These are phyloP conservation scores for Lactifluus hygrophoroides DNA, from an alignment of 768 basidiomycete species.

Conservation along the genomic window DNA sequence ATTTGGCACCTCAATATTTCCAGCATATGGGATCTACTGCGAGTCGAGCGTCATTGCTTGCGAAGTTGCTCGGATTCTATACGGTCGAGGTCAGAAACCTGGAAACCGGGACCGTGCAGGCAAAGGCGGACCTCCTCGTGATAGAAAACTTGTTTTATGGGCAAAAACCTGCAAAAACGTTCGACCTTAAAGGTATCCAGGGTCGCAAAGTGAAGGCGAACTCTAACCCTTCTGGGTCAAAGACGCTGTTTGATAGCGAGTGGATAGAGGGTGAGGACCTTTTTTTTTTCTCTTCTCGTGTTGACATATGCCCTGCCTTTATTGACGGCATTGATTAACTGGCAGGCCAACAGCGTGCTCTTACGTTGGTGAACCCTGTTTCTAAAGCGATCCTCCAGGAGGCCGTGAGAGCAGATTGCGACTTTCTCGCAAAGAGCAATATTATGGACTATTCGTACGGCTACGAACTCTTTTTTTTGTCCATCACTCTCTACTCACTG, in stretches of 20 bases:
- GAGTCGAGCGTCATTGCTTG: constrained; percentile 56
- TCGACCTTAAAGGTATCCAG: constrained; percentile 80
- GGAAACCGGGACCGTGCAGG: constrained; percentile 54
- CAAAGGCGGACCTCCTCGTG: constrained; percentile 67
- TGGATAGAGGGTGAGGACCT: constrained; percentile 60
- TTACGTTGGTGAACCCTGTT: constrained; percentile 61
- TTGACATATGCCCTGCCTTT: background rate
- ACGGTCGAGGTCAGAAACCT: constrained; percentile 69
- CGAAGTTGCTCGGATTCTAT: constrained; percentile 77
- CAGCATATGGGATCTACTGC: constrained; percentile 66
- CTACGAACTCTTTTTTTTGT: background rate
- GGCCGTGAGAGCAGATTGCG: constrained; percentile 61
- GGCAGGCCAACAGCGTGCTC: constrained; percentile 55
- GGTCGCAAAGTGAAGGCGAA: constrained; percentile 57
- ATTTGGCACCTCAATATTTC: constrained; percentile 73
- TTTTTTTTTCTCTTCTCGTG: background rate
- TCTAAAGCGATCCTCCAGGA: constrained; percentile 65
- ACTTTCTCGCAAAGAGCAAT: constrained; percentile 64
- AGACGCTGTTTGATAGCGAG: constrained; percentile 72
- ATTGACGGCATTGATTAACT: background rate
- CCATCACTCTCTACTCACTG: background rate
- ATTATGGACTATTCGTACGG: constrained; percentile 84
- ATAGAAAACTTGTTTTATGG: constrained; percentile 83
- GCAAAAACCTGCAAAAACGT: constrained; percentile 57
- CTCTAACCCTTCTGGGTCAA: constrained; percentile 32